Evolutionary conservation across 805 yeast species (phyloP), one percentile per base, ranked within the genome.

Genomic region (Blastobotrys terrestris): DNA sequence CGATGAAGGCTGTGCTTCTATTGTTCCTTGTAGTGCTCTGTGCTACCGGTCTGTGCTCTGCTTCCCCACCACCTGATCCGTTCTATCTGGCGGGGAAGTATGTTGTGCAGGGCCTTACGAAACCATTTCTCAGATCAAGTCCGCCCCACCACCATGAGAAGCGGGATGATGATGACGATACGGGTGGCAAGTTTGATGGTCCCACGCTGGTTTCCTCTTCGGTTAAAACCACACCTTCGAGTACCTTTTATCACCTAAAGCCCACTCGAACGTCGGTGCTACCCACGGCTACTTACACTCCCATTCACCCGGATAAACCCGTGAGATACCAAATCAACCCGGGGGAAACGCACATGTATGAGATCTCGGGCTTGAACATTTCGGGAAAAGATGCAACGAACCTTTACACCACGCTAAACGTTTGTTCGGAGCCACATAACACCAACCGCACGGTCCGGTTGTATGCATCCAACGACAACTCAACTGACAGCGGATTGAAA

Each of bases 401-500:
- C 11, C 61, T 71, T 19, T 70, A 63, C 52, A 50, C 69, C 3
- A 69, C 74, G 47, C 68, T 72, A 21, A 72, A 68, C 54, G 52
- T 70, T 13, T 67, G 72, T 49, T 43, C 53, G 3, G 61, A 60
- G 39, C 70, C 73, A 1, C 45, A 26, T 18, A 26, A 14, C 19
- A 18, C 44, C 22, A 19, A 46, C 31, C n/a, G 31, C 13, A 19
- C 31, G 3, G n/a, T 6, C 15, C 31, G 31, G 3, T 3, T 20
- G 31, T 11, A 44, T 20, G 35, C 20, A 8, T 14, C 19, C 13
- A 41, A 67, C 1, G 68, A 70, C 46, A 15, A 14, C 19, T 13
- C 35, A 26, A 6, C 35, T 5, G 35, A 5, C 8, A 26, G 11
- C 11, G 35, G 35, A 26, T 26, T 26, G 35, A 26, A 5, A 6